Percentiles rank a stretch among this genome's conserved stretches.
Conservation (phyloP, 768 basidiomycete species). For the Mycena venus region DNA sequence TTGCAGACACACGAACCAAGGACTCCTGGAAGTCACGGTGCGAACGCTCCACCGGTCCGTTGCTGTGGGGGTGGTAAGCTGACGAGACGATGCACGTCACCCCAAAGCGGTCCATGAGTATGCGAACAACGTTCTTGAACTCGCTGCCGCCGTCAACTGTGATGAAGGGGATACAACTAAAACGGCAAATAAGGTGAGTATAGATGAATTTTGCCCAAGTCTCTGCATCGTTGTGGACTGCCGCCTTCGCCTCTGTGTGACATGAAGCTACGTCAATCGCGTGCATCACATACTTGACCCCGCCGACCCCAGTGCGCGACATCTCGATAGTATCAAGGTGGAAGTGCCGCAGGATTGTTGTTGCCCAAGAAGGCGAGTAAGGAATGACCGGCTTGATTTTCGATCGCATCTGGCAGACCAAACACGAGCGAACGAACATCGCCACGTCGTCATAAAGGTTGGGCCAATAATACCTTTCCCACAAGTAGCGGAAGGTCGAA, state of each 20-base stretch:
- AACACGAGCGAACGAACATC: not conserved
- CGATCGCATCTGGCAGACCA: not conserved
- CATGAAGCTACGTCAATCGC: not conserved
- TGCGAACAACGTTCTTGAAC: not conserved
- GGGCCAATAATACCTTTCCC: not conserved
- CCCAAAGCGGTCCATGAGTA: not conserved
- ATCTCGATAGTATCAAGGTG: not conserved
- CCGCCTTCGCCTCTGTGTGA: not conserved
- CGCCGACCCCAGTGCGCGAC: not conserved
- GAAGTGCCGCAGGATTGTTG: not conserved
- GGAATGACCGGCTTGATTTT: not conserved
- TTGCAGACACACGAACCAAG: not conserved
- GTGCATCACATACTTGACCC: not conserved
- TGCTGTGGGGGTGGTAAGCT: not conserved
- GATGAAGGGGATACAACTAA: not conserved
- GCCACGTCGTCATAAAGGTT: not conserved
- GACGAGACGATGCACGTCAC: not conserved
- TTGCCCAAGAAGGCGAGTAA: not conserved
- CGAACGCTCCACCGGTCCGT: not conserved
- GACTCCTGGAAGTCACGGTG: not conserved
- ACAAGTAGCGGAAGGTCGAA: not conserved
- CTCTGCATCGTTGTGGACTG: not conserved
- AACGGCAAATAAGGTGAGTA: not conserved
- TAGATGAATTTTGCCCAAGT: not conserved
- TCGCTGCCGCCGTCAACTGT: not conserved